Evolutionary conservation across 148 eudicot genomes (phyloP), one percentile per base, ranked within the genome.

Genomic region (Nyssa sinensis): DNA sequence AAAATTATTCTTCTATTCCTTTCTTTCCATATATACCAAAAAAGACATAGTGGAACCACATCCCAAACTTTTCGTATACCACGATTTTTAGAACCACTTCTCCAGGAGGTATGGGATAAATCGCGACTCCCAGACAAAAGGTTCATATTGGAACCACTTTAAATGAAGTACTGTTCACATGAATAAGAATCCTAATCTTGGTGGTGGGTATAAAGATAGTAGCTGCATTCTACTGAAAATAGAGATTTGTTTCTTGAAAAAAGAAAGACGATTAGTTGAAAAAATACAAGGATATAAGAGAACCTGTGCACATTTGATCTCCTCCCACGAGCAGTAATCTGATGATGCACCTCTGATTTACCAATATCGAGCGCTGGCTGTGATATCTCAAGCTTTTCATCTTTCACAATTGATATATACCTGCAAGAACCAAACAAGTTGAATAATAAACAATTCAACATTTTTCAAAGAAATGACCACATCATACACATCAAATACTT

Each of bases 291-390:
- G 1, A 27, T 53, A 28, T n/a, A 51, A 37, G 12, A 55, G 64
- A 74, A 91, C 98, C 97, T 92, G 91, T 95, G 98, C 72, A 95
- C 88, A 25, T 68, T 83, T 61, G 79, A 75, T 78, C 81, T 85
- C 74, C 88, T 81, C 37, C 84, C 84, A 9, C 94, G 96, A 33
- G 88, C 81, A 47, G 98, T 95, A 47, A 95, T 92, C 81, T 88
- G 96, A 78, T 95, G 98, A 84, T 95, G 97, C 76, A 95, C 88
- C 81, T 92, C 96, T 0, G 98, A 90, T 69, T 78, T 80, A 67
- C 47, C 81, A 4, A 84, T 64, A 66, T 95, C 97, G 23, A 95
- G 93, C 64, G 94, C 97, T 62, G 98, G 98, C 58, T 92, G 98
- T 65, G 98, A 92, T 76, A 95, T 95, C 82, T 90, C 88, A 53